Evolutionary conservation across 208 protist genomes (phyloP), one percentile per base, ranked within the genome.

Genomic region (Leishmania guyanensis): DNA sequence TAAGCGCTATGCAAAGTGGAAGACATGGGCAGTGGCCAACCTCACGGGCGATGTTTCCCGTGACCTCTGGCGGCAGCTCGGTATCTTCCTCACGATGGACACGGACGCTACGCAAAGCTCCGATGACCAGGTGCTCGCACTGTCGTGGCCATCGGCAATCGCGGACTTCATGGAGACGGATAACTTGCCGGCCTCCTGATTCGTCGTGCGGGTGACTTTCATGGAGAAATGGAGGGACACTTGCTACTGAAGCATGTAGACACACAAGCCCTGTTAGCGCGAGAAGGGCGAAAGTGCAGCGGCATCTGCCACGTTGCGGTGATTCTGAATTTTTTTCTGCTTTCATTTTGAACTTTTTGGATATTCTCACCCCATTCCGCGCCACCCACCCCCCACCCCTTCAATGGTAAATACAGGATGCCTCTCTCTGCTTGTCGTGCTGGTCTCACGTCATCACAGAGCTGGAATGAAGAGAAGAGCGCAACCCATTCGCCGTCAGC

Each of bases 21-120:
- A 82, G 51, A 26, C 81, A 46, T 96, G 93, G 94, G 82, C 91
- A 22, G 51, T 72, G 17, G 51, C 43, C 50, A 77, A 91, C 77
- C 82, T 92, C 73, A 80, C 81, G 8, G 71, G 80, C 4, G 84
- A 87, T 36, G 88, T 98, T 22, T 90, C 91, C 0, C 91, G 95
- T 5, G 95, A 98, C 78, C 46, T 98, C 17, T 98, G 95, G 95
- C 75, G 82, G 46, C 92, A 98, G 76, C 77, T 95, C 0, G 81
- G 75, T 16, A 51, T 94, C 22, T 91, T 97, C 65, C 74, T 82
- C 4, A 90, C 72, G 0, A 62, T 87, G 16, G 43, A 66, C 1
- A 39, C 60, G 14, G 14, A 36, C 16, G 22, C 56, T 2, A 60
- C n/a, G 5, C 14, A 80, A 3, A 48, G 33, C 50, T 60, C 48